These are phyloP conservation scores for Claviceps sorghi DNA, from an alignment of 2,329 filamentous ascomycete species.

Conservation along the genomic window DNA sequence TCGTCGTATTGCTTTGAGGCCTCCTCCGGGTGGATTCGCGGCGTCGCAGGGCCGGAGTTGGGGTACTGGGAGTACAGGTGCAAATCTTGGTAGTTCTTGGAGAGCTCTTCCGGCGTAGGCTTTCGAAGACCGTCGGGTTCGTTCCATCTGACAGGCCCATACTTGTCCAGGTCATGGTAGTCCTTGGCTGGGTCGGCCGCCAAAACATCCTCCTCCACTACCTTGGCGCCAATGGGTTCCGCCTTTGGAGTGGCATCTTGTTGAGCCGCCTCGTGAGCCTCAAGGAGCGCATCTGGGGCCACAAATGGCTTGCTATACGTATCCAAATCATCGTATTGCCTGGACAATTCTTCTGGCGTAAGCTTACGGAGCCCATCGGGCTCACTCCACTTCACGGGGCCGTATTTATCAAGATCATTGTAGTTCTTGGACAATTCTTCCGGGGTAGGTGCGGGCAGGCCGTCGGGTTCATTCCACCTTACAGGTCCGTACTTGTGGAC, in stretches of 20 bases:
- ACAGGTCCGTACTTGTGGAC: constrained; percentile 22
- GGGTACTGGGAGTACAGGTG: constrained; percentile 11
- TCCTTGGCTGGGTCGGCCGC: not conserved
- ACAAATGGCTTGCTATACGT: constrained; percentile 14
- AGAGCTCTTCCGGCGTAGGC: constrained; percentile 14
- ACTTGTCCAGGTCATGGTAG: constrained; percentile 7
- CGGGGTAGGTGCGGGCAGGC: constrained; percentile 13
- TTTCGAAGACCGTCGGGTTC: constrained; percentile 6
- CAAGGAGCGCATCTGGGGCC: constrained; percentile 6
- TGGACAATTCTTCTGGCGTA: constrained; percentile 17
- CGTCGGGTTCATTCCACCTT: constrained; percentile 23
- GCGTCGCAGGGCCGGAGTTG: constrained; percentile 12
- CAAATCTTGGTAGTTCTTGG: constrained; percentile 18
- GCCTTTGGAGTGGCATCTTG: constrained; percentile 6
- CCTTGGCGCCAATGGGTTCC: constrained; percentile 6
- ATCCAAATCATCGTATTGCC: constrained; percentile 21
- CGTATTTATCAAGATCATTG: constrained; percentile 21
- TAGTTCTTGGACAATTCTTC: constrained; percentile 28
- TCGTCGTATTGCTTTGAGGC: constrained; percentile 23
- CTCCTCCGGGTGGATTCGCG: constrained; percentile 19
- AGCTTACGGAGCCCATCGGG: constrained; percentile 13
- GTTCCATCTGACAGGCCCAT: constrained; percentile 7
- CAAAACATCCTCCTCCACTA: not conserved
- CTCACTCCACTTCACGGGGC: constrained; percentile 16
- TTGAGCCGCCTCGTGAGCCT: constrained; percentile 7